Conservation (phyloP, 352 stramenopile genomes). For the Phytophthora uliginosa region DNA sequence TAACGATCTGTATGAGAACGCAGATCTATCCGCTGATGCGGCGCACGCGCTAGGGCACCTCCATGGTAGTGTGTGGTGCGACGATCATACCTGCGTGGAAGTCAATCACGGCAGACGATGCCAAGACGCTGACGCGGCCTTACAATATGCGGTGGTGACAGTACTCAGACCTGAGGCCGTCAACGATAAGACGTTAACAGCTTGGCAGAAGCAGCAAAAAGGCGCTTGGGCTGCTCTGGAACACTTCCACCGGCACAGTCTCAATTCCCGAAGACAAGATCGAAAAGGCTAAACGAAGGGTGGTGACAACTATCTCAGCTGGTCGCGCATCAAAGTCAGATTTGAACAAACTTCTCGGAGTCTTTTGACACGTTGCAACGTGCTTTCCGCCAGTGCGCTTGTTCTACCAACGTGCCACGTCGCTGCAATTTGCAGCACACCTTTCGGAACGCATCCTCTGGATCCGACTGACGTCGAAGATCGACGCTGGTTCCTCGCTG, state of each 20-base stretch:
- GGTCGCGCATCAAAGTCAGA: neutral
- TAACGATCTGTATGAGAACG: constrained; percentile 14
- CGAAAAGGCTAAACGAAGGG: neutral
- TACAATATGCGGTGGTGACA: constrained; percentile 14
- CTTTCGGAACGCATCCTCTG: neutral
- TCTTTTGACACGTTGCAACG: constrained; percentile 2
- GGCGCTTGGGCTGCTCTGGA: constrained; percentile 12
- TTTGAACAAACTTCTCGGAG: constrained; percentile 9
- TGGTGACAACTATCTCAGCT: too few species aligned
- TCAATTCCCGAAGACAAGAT: constrained; percentile 22
- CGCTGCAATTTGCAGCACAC: neutral
- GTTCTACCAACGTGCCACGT: constrained; percentile 18
- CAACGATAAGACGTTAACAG: constrained; percentile 25
- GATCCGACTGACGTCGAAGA: neutral
- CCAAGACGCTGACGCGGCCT: neutral
- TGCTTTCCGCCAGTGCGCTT: constrained; percentile 13
- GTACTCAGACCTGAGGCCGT: constrained; percentile 17
- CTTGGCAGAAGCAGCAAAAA: constrained; percentile 3
- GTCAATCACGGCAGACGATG: constrained; percentile 7
- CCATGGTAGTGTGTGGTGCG: constrained; percentile 30
- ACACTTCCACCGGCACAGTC: constrained; percentile 10
- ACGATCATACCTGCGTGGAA: constrained; percentile 34
- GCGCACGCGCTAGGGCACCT: neutral
- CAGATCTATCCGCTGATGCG: neutral
- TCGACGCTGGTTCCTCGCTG: constrained; percentile 13